Percentiles rank a stretch among this genome's conserved stretches.
These are phyloP conservation scores for Puccinia triticina DNA, from an alignment of 1,284 basidiomycete genomes.

Conservation along the genomic window DNA sequence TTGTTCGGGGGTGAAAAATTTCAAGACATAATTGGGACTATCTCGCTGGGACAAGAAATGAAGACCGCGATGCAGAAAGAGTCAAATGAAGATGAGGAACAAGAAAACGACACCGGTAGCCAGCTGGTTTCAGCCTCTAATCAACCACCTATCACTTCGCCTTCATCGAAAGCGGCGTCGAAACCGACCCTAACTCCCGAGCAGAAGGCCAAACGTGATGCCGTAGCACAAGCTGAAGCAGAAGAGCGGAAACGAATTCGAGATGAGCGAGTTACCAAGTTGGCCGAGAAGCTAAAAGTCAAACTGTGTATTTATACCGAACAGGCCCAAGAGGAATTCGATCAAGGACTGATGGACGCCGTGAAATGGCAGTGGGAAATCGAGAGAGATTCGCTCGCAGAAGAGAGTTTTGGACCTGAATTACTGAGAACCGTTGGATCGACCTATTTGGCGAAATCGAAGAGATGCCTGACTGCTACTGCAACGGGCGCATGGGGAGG, in stretches of 20 bases:
- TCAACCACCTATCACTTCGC: background rate
- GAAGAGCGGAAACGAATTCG: conserved; percentile 58
- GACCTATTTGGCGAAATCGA: conserved; percentile 76
- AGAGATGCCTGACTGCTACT: conserved; percentile 64
- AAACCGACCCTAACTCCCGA: conserved; percentile 40
- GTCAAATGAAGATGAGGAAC: conserved; percentile 72
- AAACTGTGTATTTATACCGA: conserved; percentile 59
- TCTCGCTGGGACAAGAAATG: conserved; percentile 76
- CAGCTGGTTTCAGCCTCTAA: conserved; percentile 37
- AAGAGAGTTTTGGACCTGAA: conserved; percentile 91
- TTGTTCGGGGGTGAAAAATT: conserved; percentile 72
- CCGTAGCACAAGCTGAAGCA: conserved; percentile 55
- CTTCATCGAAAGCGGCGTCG: background rate
- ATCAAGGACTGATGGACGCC: conserved; percentile 41
- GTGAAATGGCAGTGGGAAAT: conserved; percentile 58
- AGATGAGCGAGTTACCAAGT: conserved; percentile 57
- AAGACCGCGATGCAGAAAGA: conserved; percentile 95
- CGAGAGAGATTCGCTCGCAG: conserved; percentile 70
- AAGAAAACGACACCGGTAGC: conserved; percentile 55
- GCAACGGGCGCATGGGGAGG: conserved; percentile 72
- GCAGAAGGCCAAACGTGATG: conserved; percentile 59
- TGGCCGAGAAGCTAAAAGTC: conserved; percentile 58
- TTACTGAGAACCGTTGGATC: conserved; percentile 88
- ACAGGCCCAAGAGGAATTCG: conserved; percentile 44
- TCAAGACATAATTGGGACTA: conserved; percentile 64